A percentile compares a stretch with the other conserved stretches of the same genome.
phyloP scores from a whole-genome alignment of 2,329 filamentous ascomycete genomes.

The Hypoxylon sp. region DNA sequence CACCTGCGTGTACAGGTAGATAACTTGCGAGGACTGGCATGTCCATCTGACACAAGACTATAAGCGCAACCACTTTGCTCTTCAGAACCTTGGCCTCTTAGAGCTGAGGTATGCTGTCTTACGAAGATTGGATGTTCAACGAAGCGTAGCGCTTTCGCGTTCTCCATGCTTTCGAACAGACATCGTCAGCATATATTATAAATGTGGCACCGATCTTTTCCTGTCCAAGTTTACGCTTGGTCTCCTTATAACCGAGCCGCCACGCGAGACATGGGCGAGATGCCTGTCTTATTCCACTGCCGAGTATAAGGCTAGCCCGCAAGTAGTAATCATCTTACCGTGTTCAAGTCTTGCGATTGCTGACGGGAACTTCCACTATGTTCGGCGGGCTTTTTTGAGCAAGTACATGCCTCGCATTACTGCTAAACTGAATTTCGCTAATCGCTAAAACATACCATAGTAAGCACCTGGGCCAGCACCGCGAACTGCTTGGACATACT shows the following conservation, averaged over 20 bases:
- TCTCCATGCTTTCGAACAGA: constrained; percentile 10
- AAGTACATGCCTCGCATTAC: constrained; percentile 7
- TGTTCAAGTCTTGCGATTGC: constrained; percentile 3
- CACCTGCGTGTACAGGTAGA: constrained; percentile 28
- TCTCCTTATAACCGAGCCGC: constrained; percentile 36
- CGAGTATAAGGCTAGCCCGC: constrained; percentile 31
- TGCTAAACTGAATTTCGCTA: constrained; percentile 10
- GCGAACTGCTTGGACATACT: background rate
- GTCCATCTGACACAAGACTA: constrained; percentile 26
- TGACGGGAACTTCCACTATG: constrained; percentile 9
- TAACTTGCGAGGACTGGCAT: constrained; percentile 29
- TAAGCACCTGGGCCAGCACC: constrained; percentile 21
- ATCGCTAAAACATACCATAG: constrained; percentile 15
- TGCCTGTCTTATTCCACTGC: constrained; percentile 39
- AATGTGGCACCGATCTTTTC: constrained; percentile 24
- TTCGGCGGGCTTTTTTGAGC: background rate
- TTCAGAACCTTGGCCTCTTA: background rate
- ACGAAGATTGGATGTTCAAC: constrained; percentile 3
- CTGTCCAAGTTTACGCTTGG: constrained; percentile 22
- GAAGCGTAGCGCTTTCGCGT: constrained; percentile 17
- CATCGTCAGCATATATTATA: constrained; percentile 31
- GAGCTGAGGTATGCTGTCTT: constrained; percentile 2
- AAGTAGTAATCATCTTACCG: constrained; percentile 23
- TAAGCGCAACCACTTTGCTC: constrained; percentile 16
- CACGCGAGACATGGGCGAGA: constrained; percentile 32